A percentile compares a stretch with the other conserved stretches of the same genome.
These are phyloP conservation scores for Colletotrichum orchidophilum DNA, from an alignment of 2,329 filamentous ascomycete species.

Conservation along the genomic window DNA sequence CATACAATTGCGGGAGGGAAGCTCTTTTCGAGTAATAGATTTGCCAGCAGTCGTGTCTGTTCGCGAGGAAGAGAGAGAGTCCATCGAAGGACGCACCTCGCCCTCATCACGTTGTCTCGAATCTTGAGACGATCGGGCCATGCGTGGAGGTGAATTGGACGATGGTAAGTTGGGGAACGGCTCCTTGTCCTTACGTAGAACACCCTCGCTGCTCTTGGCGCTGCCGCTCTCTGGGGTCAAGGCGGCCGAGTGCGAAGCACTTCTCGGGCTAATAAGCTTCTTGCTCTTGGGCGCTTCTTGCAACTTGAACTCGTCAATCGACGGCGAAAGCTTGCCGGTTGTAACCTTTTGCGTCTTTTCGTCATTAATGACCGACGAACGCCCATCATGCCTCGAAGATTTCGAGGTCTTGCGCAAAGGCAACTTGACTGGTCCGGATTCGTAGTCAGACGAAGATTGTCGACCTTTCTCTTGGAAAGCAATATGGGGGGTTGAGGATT, in stretches of 20 bases:
- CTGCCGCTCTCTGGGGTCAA: constrained; percentile 49
- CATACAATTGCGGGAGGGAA: constrained; percentile 59
- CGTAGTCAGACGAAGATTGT: constrained; percentile 68
- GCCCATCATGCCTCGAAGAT: constrained; percentile 44
- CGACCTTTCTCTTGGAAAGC: constrained; percentile 88
- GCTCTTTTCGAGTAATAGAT: constrained; percentile 72
- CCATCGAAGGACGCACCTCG: constrained; percentile 54
- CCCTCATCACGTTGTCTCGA: constrained; percentile 65
- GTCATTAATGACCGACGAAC: constrained; percentile 26
- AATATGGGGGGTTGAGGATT: constrained; percentile 82
- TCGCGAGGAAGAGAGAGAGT: constrained; percentile 51
- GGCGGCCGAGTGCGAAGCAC: constrained; percentile 54
- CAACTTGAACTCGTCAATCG: constrained; percentile 74
- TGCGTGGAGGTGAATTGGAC: constrained; percentile 46
- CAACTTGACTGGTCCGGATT: constrained; percentile 55
- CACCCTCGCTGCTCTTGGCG: constrained; percentile 46
- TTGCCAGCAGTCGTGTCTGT: constrained; percentile 54
- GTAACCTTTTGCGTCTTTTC: constrained; percentile 49
- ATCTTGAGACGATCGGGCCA: constrained; percentile 67
- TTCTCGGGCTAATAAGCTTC: constrained; percentile 53
- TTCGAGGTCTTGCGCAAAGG: constrained; percentile 60
- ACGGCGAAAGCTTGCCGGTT: constrained; percentile 50
- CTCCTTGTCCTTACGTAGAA: constrained; percentile 49
- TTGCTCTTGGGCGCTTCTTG: constrained; percentile 81
- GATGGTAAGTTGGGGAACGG: constrained; percentile 24